Conservation (phyloP, 2,329 filamentous ascomycete species). For the Albophoma yamanashiensis region DNA sequence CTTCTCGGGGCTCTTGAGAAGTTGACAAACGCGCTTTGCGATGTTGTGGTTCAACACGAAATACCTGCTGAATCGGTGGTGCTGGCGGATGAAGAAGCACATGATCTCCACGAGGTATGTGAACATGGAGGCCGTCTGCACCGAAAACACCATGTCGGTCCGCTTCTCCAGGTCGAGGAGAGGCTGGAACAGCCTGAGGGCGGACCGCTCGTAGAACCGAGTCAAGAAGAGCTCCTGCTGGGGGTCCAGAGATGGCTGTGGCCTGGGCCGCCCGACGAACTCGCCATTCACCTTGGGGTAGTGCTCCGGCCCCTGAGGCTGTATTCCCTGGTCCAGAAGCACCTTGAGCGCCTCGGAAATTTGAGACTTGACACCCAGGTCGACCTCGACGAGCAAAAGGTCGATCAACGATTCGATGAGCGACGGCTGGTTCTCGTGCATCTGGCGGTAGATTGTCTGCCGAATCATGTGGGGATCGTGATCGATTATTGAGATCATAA, state of each 20-base stretch:
- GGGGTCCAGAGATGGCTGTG: conserved; percentile 44
- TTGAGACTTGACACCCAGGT: conserved; percentile 90
- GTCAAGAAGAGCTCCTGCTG: conserved; percentile 80
- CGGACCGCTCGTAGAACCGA: conserved; percentile 82
- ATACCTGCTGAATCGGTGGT: conserved; percentile 75
- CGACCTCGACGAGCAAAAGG: conserved; percentile 78
- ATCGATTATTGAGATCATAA: conserved; percentile 87
- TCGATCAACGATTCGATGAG: conserved; percentile 91
- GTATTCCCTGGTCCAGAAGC: conserved; percentile 62
- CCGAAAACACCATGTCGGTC: conserved; percentile 58
- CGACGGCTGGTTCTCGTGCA: conserved; percentile 75
- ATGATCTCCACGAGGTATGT: conserved; percentile 86
- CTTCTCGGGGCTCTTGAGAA: conserved; percentile 78
- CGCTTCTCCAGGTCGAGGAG: conserved; percentile 68
- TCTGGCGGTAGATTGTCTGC: conserved; percentile 82
- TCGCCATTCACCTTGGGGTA: conserved; percentile 57
- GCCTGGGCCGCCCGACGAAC: conserved; percentile 51
- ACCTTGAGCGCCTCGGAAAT: conserved; percentile 94
- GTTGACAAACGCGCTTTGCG: conserved; percentile 66
- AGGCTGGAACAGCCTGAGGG: conserved; percentile 75
- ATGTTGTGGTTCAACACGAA: conserved; percentile 78
- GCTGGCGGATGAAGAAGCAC: conserved; percentile 86
- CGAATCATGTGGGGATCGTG: conserved; percentile 93
- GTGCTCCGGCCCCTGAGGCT: conserved; percentile 37
- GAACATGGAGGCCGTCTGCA: conserved; percentile 83